Percentiles rank a stretch among this genome's conserved stretches.
Conservation (phyloP, 306 rosid species). For the Echinosophora koreensis region DNA sequence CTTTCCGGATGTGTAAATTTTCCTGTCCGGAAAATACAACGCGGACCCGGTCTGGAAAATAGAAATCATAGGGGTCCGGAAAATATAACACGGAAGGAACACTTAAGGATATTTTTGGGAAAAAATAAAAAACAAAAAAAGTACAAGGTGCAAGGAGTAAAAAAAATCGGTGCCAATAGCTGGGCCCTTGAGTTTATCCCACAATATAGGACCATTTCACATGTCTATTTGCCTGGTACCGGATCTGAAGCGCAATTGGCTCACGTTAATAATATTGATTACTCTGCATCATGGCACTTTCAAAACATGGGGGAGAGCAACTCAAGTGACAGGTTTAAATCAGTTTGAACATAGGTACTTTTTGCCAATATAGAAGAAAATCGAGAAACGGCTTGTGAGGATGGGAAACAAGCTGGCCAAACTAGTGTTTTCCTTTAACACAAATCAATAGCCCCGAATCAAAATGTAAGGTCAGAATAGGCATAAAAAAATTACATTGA, state of each 20-base stretch:
- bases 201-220: background rate
- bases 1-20: no score
- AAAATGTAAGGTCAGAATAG: background rate
- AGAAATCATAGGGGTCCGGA: no score
- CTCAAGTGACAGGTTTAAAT: background rate
- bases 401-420: background rate
- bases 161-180: no score
- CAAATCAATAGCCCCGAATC: background rate
- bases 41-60: no score
- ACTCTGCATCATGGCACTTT: background rate
- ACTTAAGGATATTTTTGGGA: no score
- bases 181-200: background rate
- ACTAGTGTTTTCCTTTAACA: slow-evolving; percentile 9
- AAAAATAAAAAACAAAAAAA: no score
- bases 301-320: background rate
- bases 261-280: background rate
- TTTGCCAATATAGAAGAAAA: background rate
- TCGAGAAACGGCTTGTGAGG: background rate
- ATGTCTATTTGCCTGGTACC: background rate
- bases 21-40: no score
- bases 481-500: background rate
- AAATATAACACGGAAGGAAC: no score
- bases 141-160: no score
- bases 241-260: background rate
- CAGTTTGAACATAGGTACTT: background rate